Evolutionary conservation across 2,329 filamentous ascomycete genomes (phyloP), one percentile per base, ranked within the genome.

Genomic region (Fusarium burgessii): DNA sequence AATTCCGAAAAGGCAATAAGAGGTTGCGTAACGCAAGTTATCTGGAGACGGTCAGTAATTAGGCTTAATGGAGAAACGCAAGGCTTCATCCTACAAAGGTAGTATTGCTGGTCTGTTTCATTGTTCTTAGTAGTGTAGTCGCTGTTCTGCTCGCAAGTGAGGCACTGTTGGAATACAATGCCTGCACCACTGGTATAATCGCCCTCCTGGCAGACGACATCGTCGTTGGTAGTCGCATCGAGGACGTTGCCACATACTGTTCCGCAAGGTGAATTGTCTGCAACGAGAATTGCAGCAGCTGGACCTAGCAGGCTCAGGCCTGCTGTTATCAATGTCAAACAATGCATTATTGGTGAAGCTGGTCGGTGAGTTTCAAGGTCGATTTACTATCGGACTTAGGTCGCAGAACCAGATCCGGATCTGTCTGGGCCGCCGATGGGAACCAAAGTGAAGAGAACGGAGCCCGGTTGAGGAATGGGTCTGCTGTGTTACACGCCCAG

Each of bases 21-120:
- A 86, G 3, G 86, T 70, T 9, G 87, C 82, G 73, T 85, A 90
- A 74, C 89, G 84, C 56, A 90, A 70, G 70, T 91, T 91, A 69
- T 90, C 88, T 90, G 41, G 7, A 45, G 11, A n/a, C 5, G 23
- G 10, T 32, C 55, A 18, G 46, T 18, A 12, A 29, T 47, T 18
- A 4, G 27, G 15, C 15, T 32, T 32, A 7, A 47, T 32, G 13
- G 9, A 27, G 45, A n/a, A 32, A 32, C 27, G 18, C n/a, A 47
- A 32, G 10, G 15, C 29, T 25, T 17, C 17, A 18, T 82, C 88
- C 73, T 79, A 90, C 88, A 91, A 18, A 91, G 78, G 54, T 85
- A 79, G 67, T 82, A 85, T 69, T 88, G 82, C 14, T 86, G 78
- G 71, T 91, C 89, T 2, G 88, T 86, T 60, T 84, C 71, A 17